A percentile compares a stretch with the other conserved stretches of the same genome.
Evolutionary conservation across 2,329 filamentous ascomycete genomes (phyloP).

Genomic region (Bisporella sp.): DNA sequence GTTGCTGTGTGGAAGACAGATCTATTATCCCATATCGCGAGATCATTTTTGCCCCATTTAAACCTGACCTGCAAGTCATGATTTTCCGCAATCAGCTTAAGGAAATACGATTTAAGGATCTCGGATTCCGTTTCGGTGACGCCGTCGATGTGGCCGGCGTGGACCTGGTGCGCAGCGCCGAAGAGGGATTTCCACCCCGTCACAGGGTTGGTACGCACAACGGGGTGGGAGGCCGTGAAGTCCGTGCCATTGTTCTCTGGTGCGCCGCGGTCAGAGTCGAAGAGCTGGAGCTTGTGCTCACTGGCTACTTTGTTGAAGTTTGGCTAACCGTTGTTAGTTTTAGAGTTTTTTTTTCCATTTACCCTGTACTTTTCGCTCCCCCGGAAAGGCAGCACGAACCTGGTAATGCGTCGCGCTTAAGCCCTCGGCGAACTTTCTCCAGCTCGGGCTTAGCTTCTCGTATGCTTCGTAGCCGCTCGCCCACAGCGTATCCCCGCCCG

Average conservation of each 20-base stretch:
- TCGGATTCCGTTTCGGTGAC: conserved; percentile 40
- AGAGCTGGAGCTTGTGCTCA: conserved; percentile 37
- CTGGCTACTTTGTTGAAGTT: conserved; percentile 42
- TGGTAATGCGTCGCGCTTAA: conserved; percentile 47
- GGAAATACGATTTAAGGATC: conserved; percentile 27
- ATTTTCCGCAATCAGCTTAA: conserved; percentile 43
- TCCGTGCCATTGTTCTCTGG: conserved; percentile 43
- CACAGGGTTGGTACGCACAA: conserved; percentile 50
- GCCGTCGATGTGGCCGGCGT: conserved; percentile 38
- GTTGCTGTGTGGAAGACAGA: conserved; percentile 47
- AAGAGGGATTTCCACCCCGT: conserved; percentile 52
- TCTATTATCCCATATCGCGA: conserved; percentile 60
- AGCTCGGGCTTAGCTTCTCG: conserved; percentile 50
- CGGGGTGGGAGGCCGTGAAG: conserved; percentile 44
- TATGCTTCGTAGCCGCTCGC: conserved; percentile 62
- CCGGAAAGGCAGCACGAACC: background rate
- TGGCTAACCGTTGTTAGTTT: conserved; percentile 25
- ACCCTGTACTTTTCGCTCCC: too few species aligned
- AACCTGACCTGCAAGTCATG: conserved; percentile 50
- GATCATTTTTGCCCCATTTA: conserved; percentile 43
- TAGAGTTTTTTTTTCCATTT: too few species aligned
- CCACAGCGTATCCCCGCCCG: conserved; percentile 55
- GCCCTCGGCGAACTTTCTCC: conserved; percentile 50
- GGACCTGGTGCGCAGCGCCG: conserved; percentile 42
- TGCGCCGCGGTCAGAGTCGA: conserved; percentile 37